Evolutionary conservation across 139 green algal genomes (phyloP), one percentile per base, ranked within the genome.

Genomic region (Tetraselmis chui): DNA sequence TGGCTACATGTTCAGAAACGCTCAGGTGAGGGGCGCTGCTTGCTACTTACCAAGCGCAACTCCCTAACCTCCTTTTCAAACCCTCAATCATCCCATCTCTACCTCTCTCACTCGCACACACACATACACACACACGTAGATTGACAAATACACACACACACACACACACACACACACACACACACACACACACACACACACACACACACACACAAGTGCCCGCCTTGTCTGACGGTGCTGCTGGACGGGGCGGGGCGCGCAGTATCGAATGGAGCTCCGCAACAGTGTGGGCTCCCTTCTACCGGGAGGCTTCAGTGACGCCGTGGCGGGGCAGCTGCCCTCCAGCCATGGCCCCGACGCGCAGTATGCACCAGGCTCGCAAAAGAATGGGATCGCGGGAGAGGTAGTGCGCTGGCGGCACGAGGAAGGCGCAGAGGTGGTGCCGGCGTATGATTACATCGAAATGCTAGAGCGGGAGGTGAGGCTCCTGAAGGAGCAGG

Each of bases 361-460:
- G 29, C 2, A 88, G 28, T 94, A 92, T 78, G 91, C 90, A 1
- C 82, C 85, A 0, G 92, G 92, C 22, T 83, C 87, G 59, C 93
- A 96, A 84, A 90, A 88, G 78, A 87, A 82, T 26, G 32, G 85
- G 1, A 83, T 97, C 23, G 26, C 86, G 29, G 94, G 94, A 1
- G 88, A 98, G 59, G 94, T 98, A 59, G 31, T 97, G 78, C 82
- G 94, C 2, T 98, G 94, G 94, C 85, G 95, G 84, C 77, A 91
- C 26, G 84, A 89, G 30, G 76, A 89, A 0, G 94, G 91, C 27
- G 80, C 91, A 67, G 87, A 93, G 81, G 28, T 78, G 24, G 27
- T 97, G 76, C 79, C 86, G 2, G 94, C 91, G 23, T 32, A 78
- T 23, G 76, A 93, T 31, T 98, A 98, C 90, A 95, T 98, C 22